Evolutionary conservation across 768 basidiomycete species (phyloP), one percentile per base, ranked within the genome.

Genomic region (Podaxis sp.): DNA sequence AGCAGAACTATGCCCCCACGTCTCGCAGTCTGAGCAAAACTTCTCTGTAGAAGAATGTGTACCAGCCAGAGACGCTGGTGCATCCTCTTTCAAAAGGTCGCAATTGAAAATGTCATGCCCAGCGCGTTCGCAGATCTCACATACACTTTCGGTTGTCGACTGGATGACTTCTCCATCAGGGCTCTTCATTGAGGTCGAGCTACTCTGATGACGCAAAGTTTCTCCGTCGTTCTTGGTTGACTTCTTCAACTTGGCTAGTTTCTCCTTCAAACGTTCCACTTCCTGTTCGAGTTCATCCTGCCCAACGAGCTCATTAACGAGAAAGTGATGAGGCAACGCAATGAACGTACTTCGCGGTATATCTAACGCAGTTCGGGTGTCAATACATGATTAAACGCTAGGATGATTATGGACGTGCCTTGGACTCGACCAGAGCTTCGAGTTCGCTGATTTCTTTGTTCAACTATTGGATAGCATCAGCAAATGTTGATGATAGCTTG

Each of bases 381-480:
- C 28, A 60, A 40, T 50, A 53, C 5, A 37, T 38, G 28, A 13
- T 10, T 9, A 32, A 44, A 10, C 40, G 27, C 9, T 32, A 27
- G 18, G 27, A 14, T 6, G n/a, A 36, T 14, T 5, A 54, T 6
- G 13, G 46, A 25, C 73, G 59, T 62, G 92, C 93, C 85, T 97
- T 98, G 57, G 91, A 83, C 71, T 99, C 96, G n/a, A 98, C 87
- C 44, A 99, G 79, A 40, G 88, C 82, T 72, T 98, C 96, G 18
- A 98, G 81, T 70, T 98, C 95, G 57, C 88, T 85, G 54, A 98
- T 90, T 75, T 98, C 94, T 67, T 93, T 91, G 73, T 92, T 89
- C 62, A 95, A 82, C 92, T 95, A 65, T 47, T 21, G 44, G 63
- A 23, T 53, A 37, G 16, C 63, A 47, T 61, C 50, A 57, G n/a